Base-by-base conservation (phyloP, 2,329 filamentous ascomycete genomes). In the Chaetothyriales sp. region DNA sequence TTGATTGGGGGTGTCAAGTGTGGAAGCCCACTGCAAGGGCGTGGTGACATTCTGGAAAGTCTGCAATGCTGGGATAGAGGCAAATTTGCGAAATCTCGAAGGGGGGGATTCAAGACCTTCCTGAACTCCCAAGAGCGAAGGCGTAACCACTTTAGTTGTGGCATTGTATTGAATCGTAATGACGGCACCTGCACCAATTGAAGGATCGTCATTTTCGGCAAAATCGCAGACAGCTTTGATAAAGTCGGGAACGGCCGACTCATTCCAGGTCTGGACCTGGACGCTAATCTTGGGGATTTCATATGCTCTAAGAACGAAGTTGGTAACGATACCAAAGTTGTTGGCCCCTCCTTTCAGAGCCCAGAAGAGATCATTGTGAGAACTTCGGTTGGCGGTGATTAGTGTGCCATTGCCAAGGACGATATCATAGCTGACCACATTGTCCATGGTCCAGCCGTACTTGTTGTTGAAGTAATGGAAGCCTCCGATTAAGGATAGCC, bases 261-360 rank as follows among this genome's bases (percentile, higher is more conserved):
- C 15, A 25, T 49, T 45, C 25, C 50, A 47, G 28, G 47, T 44
- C 28, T 53, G 52, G 13, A 52, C 55, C 55, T 53, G 51, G 63
- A 63, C 18, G 52, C 54, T n/a, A 37, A 44, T 40, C 8, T 50
- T 46, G 22, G 54, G 51, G 20, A 53, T 48, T n/a, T 51, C 29
- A 18, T 52, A 33, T 15, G 57, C 22, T 18, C 49, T 49, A 9
- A 22, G 9, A 5, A 56, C 57, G 40, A 55, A 69, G 55, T 18
- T 2, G 9, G 48, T 54, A 33, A 70, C 61, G 18, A 70, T 61
- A 5, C 66, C 68, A 44, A 69, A 70, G 52, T 69, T 70, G 56
- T 66, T 67, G 4, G 62, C 62, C 5, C 66, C 68, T 2, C 67
- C 68, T 20, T 65, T 65, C 7, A 70, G 60, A 4, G 66, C 63